Conservation (phyloP, 352 stramenopile genomes). For the Elongisporangium prolatum region DNA sequence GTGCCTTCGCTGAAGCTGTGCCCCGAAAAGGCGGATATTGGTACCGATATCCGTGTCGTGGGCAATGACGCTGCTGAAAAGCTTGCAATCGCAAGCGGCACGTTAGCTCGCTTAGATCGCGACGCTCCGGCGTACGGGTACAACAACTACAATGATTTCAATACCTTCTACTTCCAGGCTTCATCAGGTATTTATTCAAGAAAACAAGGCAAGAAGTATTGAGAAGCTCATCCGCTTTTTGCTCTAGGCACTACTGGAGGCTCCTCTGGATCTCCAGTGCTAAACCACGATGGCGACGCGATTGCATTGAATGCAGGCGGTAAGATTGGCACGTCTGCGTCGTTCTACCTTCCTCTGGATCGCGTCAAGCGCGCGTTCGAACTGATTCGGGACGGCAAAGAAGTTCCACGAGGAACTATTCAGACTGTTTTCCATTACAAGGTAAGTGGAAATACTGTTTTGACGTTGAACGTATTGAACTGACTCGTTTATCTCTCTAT, state of each 20-base stretch:
- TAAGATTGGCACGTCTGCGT: slow-evolving; percentile 81
- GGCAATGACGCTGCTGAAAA: slow-evolving; percentile 93
- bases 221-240: not conserved
- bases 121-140: slow-evolving; percentile 86
- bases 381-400: slow-evolving; percentile 69
- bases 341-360: slow-evolving; percentile 89
- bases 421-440: slow-evolving; percentile 90
- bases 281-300: slow-evolving; percentile 84
- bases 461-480: not conserved
- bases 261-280: slow-evolving; percentile 83
- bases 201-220: too few species aligned
- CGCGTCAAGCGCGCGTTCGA: slow-evolving; percentile 84
- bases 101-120: slow-evolving; percentile 88
- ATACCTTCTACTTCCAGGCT: slow-evolving; percentile 93
- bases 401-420: slow-evolving; percentile 82
- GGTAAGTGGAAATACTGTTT: slow-evolving; percentile 6
- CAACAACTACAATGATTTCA: slow-evolving; percentile 93
- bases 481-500: not conserved
- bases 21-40: slow-evolving; percentile 85
- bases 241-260: slow-evolving; percentile 60
- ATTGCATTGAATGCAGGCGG: slow-evolving; percentile 91
- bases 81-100: slow-evolving; percentile 87
- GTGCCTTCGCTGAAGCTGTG: slow-evolving; percentile 74
- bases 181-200: slow-evolving; percentile 80
- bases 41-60: slow-evolving; percentile 90